Conservation (phyloP, 129 eudicot genomes). For the Flaveria ramosissima region DNA sequence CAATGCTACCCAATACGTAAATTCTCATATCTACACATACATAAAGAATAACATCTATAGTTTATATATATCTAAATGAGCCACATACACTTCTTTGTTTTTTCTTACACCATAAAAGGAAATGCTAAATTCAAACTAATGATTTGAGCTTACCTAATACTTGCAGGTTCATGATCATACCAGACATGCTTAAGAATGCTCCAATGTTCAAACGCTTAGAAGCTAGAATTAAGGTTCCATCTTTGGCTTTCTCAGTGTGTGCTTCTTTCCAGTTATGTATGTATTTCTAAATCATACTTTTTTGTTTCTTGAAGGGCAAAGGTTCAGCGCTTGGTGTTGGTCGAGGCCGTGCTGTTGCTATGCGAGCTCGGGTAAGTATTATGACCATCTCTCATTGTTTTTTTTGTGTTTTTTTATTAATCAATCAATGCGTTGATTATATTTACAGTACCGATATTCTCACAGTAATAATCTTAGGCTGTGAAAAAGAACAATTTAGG, state of each 20-base stretch:
- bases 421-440: neutral
- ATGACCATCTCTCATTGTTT: neutral
- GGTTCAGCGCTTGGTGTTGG: slow-evolving; percentile 94
- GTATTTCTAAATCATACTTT: neutral
- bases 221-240: slow-evolving; percentile 78
- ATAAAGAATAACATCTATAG: neutral
- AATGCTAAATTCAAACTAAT: neutral
- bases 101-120: neutral
- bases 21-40: neutral
- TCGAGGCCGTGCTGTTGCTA: slow-evolving; percentile 93
- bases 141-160: neutral
- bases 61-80: neutral
- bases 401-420: neutral
- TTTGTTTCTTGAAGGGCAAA: slow-evolving; percentile 61
- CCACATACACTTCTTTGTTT: neutral
- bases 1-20: neutral
- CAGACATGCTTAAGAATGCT: slow-evolving; percentile 98
- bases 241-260: neutral
- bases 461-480: neutral
- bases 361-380: slow-evolving; percentile 83
- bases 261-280: neutral
- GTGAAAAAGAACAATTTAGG: neutral
- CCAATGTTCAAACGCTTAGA: slow-evolving; percentile 94
- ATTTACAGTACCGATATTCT: neutral
- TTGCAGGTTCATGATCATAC: slow-evolving; percentile 87